Evolutionary conservation across 495 filamentous ascomycete genomes (phyloP), one percentile per base, ranked within the genome.

Genomic region (Parmelia sp.): DNA sequence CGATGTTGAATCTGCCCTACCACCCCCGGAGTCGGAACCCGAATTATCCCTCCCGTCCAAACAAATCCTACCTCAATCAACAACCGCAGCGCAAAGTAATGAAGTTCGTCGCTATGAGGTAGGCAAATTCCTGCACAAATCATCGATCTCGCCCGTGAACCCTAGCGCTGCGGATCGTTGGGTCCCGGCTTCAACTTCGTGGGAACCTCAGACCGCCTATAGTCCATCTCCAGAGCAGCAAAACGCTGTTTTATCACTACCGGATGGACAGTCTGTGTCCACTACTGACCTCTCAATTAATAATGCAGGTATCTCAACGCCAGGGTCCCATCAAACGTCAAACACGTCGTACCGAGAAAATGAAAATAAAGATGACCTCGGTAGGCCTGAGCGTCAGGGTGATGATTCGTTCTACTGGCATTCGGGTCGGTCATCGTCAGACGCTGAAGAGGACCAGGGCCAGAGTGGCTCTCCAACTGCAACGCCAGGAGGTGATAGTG

Each of bases 341-440:
- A 65, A 68, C 37, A 68, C 66, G n/a, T 68, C 66, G 31, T 68
- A 65, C 37, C 64, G 63, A 14, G 66, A 62, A 45, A 58, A 27
- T 19, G 66, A 68, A 9, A 57, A 60, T 25, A 65, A n/a, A 49
- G 39, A 17, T 11, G 57, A 63, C n/a, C n/a, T 17, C 12, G 56
- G 21, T 23, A 61, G 42, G 56, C 19, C 49, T 35, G 64, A 65
- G 39, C 64, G 61, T 47, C 64, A 67, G 57, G 61, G 62, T 39
- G 65, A 67, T 42, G 69, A 71, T 47, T 67, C 67, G 2, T 71
- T 71, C 57, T 69, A 71, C 39, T 69, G 66, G 69, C 64, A 69
- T 33, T 71, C 69, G 35, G 64, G 64, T 47, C 69, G 64, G 45
- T 69, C 69, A 19, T 68, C 66, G 10, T 66, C 64, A 27, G 65